phyloP scores from a whole-genome alignment of 352 stramenopile genomes.

The Thalassiosira exigua region DNA sequence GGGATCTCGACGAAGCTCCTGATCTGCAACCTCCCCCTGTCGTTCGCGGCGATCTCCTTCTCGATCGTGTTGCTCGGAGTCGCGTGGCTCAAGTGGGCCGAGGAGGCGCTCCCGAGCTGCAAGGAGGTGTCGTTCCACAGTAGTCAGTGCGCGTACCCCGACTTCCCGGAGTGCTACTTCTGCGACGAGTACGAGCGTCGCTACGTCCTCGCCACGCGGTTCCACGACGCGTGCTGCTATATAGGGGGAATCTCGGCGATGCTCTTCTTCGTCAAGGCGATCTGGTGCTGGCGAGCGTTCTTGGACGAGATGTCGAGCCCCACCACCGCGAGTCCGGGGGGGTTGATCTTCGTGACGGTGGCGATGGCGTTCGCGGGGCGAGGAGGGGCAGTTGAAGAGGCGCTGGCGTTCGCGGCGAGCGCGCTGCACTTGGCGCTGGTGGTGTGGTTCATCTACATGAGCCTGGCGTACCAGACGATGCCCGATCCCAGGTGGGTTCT shows the following conservation, averaged over 20 bases:
- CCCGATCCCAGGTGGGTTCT: slow-evolving; percentile 39
- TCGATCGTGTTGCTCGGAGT: slow-evolving; percentile 70
- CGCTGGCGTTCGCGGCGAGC: slow-evolving; percentile 58
- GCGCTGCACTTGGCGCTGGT: slow-evolving; percentile 44
- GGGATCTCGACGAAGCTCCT: slow-evolving; percentile 32
- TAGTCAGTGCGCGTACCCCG: slow-evolving; percentile 74
- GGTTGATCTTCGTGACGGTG: slow-evolving; percentile 78
- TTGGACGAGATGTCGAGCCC: slow-evolving; percentile 79
- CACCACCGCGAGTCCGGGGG: slow-evolving; percentile 73
- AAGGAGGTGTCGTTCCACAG: slow-evolving; percentile 81
- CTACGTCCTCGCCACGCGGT: slow-evolving; percentile 68
- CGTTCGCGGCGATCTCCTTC: slow-evolving; percentile 38
- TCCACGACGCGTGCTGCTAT: slow-evolving; percentile 69
- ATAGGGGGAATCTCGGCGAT: slow-evolving; percentile 58
- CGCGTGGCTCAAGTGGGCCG: slow-evolving; percentile 79
- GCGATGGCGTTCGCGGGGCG: slow-evolving; percentile 73
- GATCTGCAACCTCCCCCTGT: slow-evolving; percentile 49
- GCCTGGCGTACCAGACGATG: slow-evolving; percentile 55
- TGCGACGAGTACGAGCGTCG: slow-evolving; percentile 47
- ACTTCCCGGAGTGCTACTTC: slow-evolving; percentile 74
- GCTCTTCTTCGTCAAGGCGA: slow-evolving; percentile 64
- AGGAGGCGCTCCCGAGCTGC: slow-evolving; percentile 70
- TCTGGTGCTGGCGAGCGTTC: slow-evolving; percentile 61
- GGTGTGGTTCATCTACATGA: slow-evolving; percentile 80
- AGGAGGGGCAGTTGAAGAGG: slow-evolving; percentile 59